phyloP scores from a whole-genome alignment of 2,329 filamentous ascomycete genomes.

The Clonostachys solani region DNA sequence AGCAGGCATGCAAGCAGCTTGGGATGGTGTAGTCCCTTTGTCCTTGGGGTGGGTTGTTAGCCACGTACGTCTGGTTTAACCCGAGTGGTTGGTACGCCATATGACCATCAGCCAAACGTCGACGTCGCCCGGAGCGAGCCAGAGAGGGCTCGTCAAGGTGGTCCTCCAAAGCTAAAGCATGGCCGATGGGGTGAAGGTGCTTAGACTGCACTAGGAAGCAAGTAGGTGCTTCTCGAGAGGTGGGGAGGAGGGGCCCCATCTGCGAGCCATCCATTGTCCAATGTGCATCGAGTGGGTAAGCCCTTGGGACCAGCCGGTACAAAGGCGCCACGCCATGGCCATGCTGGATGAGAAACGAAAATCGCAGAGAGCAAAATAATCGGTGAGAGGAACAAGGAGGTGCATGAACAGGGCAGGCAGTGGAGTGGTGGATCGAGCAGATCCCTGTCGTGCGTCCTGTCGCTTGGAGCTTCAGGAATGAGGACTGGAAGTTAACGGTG shows the following conservation, averaged over 20 bases:
- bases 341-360: neutral
- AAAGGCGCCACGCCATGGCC: neutral
- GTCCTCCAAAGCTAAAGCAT: neutral
- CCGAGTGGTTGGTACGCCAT: neutral
- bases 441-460: constrained; percentile 3
- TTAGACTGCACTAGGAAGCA: neutral
- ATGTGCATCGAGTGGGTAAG: neutral
- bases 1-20: neutral
- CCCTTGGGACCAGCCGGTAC: neutral
- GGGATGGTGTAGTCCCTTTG: neutral
- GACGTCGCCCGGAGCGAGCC: no score
- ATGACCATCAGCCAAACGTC: neutral
- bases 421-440: constrained; percentile 4
- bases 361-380: constrained; percentile 8
- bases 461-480: constrained; percentile 2
- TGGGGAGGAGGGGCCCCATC: neutral
- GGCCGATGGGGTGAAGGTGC: neutral
- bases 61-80: neutral
- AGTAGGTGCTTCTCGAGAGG: neutral
- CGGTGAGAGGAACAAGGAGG: constrained; percentile 19
- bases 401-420: constrained; percentile 23
- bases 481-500: constrained; percentile 11
- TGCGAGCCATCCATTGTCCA: neutral
- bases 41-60: neutral
- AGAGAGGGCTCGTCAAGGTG: neutral